These are phyloP conservation scores for Truncatella angustata DNA, from an alignment of 2,329 filamentous ascomycete species.

Conservation along the genomic window DNA sequence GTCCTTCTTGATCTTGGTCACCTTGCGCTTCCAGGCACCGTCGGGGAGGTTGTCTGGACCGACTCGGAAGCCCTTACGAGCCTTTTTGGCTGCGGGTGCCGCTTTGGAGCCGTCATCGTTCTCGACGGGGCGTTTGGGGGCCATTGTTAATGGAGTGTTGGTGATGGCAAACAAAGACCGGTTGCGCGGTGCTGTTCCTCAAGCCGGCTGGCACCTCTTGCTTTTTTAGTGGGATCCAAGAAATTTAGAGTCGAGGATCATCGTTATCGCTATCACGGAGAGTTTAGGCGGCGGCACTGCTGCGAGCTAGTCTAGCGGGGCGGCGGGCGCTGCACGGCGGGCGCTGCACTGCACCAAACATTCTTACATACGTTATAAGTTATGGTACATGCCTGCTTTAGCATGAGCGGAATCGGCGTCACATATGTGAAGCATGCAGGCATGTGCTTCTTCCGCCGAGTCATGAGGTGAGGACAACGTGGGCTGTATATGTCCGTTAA, in stretches of 20 bases:
- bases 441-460: background rate
- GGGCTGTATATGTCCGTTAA: background rate
- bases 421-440: no score
- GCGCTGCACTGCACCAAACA: no score
- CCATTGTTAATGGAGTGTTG: constrained; percentile 40
- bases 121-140: constrained; percentile 56
- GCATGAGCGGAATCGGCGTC: background rate
- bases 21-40: constrained; percentile 83
- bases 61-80: constrained; percentile 74
- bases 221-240: no score
- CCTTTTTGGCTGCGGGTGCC: constrained; percentile 46
- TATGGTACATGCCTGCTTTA: no score
- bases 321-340: background rate
- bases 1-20: constrained; percentile 84
- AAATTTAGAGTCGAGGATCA: background rate
- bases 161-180: background rate
- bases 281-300: no score
- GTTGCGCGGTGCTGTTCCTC: no score
- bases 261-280: background rate
- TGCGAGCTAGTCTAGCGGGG: no score
- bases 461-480: no score
- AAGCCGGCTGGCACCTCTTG: no score
- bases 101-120: constrained; percentile 30
- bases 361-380: no score
- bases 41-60: constrained; percentile 90